Percentiles rank a stretch among this genome's conserved stretches.
These are phyloP conservation scores for Tulasnella sp. DNA, from an alignment of 768 basidiomycete genomes.

Conservation along the genomic window DNA sequence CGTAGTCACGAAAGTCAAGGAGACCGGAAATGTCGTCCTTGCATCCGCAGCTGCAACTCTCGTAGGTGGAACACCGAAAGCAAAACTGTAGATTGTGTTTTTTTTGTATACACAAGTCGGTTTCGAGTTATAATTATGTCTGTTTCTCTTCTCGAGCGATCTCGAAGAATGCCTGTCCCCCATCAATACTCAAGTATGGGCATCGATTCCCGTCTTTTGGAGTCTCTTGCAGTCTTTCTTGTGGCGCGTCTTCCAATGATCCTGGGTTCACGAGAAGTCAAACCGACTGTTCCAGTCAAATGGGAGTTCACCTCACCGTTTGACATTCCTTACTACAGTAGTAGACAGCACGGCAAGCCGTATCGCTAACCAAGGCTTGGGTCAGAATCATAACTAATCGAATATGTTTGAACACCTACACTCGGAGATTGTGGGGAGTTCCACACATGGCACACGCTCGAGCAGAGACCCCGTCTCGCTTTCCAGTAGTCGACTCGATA, in stretches of 20 bases:
- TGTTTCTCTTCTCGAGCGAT: neutral
- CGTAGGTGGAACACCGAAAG: constrained; percentile 25
- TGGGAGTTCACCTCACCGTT: neutral
- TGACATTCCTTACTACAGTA: neutral
- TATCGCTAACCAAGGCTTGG: neutral
- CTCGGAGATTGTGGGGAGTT: neutral
- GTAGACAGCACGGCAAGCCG: neutral
- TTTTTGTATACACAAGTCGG: neutral
- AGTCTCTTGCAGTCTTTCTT: neutral
- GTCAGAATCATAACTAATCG: neutral
- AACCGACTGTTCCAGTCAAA: neutral
- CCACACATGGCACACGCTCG: neutral
- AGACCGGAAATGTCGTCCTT: constrained; percentile 59
- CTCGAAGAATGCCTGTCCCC: neutral
- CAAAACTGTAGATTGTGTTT: constrained; percentile 31
- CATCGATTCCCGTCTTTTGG: neutral
- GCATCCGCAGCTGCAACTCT: constrained; percentile 76
- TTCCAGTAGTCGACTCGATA: neutral
- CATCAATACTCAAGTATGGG: neutral
- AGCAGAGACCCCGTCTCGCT: neutral
- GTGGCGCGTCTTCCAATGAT: neutral
- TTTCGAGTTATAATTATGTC: neutral
- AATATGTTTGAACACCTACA: neutral
- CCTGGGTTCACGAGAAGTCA: neutral
- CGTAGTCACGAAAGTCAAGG: constrained; percentile 79